Evolutionary conservation across 106 monocot genomes (phyloP).

Genomic region (Chionographis japonica): DNA sequence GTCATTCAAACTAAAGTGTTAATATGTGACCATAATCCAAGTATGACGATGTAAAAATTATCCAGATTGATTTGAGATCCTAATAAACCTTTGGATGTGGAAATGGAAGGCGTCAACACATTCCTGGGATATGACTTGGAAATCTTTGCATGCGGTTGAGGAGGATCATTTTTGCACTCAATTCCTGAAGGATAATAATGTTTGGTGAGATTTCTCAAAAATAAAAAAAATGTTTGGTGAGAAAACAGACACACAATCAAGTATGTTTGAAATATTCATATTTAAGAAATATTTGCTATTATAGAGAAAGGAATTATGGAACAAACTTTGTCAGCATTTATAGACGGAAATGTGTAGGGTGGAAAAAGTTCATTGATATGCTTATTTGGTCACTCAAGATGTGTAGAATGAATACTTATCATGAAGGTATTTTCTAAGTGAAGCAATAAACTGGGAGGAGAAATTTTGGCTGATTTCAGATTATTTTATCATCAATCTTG

Average conservation of each 20-base stretch:
- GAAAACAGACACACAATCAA: not conserved
- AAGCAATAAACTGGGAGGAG: too few relatives aligned
- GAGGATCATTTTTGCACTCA: not conserved
- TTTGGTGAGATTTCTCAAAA: too few relatives aligned
- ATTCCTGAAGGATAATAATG: not conserved
- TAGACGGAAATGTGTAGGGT: too few relatives aligned
- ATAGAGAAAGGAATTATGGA: too few relatives aligned
- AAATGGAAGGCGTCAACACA: not conserved
- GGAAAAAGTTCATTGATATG: too few relatives aligned
- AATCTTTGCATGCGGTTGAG: slow-evolving; percentile 1
- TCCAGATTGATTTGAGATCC: not conserved
- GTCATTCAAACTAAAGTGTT: not conserved
- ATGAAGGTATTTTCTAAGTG: too few relatives aligned
- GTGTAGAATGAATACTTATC: too few relatives aligned
- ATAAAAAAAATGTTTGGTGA: too few relatives aligned
- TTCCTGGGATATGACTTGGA: not conserved
- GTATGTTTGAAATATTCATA: not conserved
- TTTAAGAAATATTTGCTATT: not conserved
- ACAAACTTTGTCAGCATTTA: too few relatives aligned
- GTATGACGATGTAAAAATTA: not conserved
- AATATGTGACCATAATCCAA: not conserved
- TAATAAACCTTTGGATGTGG: not conserved
- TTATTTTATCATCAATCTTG: too few relatives aligned
- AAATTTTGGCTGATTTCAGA: too few relatives aligned
- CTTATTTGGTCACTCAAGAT: too few relatives aligned